Base-by-base conservation (phyloP, 768 basidiomycete species). In the Tylopilus rubrobrunneus region DNA sequence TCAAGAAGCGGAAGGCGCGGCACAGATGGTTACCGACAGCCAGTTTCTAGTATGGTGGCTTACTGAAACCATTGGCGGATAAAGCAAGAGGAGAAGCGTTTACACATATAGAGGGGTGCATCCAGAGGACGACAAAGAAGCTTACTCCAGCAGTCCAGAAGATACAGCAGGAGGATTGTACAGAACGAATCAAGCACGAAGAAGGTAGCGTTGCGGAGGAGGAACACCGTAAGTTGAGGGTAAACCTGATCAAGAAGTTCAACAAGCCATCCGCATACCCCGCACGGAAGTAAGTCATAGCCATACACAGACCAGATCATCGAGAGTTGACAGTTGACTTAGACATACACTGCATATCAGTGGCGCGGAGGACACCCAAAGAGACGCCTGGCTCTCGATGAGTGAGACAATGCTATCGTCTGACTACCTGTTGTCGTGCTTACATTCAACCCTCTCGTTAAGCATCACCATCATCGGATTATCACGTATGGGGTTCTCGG, bases 171-270 rank as follows among this genome's bases (percentile, higher is more conserved):
- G 41, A 58, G 0, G 55, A 50, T 0, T 56, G 46, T 40, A 19
- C 0, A 5, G 36, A 36, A 5, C 29, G 10, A 11, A 53, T 59
- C 40, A 42, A 40, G 17, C 34, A 15, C 14, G 55, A 59, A 9
- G 10, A 43, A n/a, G 36, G 1, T 8, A 56, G 25, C 21, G 28
- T 11, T 0, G 62, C 55, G 17, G 45, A 53, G 2, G 53, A 56
- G 40, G 56, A 68, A 1, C 52, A 28, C 7, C 7, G 37, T 0
- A 45, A 39, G 17, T 7, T 65, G 17, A 66, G 66, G 34, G 17
- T 45, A 11, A 7, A 49, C 4, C 27, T 68, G 12, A 69, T 68
- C 48, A 43, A 40, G 17, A 43, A 54, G 7, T 12, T 69, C 14
- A 68, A 68, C 23, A 10, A 7, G 1, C 14, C 46, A 15, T 66